Evolutionary conservation across 2,329 filamentous ascomycete genomes (phyloP).

Genomic region (Dissoconium aciculare): DNA sequence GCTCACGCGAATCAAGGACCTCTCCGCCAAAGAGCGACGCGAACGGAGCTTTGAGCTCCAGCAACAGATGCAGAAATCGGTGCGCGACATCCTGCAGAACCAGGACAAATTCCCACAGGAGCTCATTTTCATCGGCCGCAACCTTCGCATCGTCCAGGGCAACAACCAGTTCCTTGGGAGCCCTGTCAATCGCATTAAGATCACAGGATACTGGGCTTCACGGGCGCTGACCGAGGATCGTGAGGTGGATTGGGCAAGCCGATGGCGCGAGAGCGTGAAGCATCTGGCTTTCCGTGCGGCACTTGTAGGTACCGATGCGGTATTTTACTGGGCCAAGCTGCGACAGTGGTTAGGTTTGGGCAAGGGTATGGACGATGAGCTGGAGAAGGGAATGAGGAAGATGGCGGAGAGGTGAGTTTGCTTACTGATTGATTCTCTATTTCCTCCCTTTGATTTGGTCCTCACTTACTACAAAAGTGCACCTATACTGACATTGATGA

Average conservation of each 20-base stretch:
- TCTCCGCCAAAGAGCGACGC: conserved; percentile 42
- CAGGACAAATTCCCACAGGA: conserved; percentile 82
- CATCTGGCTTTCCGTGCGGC: conserved; percentile 75
- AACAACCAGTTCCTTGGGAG: conserved; percentile 85
- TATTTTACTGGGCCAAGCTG: conserved; percentile 69
- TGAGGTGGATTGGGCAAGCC: conserved; percentile 46
- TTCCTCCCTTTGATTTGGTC: too few relatives aligned
- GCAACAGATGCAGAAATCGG: conserved; percentile 51
- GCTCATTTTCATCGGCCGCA: conserved; percentile 80
- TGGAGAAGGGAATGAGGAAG: conserved; percentile 72
- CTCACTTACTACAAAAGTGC: background rate
- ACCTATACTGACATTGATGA: conserved; percentile 6
- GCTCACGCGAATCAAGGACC: conserved; percentile 32
- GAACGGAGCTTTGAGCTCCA: conserved; percentile 65
- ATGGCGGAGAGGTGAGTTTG: conserved; percentile 50
- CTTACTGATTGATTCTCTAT: background rate
- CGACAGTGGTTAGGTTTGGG: conserved; percentile 63
- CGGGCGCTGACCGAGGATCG: conserved; percentile 64
- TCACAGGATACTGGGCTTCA: conserved; percentile 81
- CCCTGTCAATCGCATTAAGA: conserved; percentile 82
- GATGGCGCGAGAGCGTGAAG: conserved; percentile 53
- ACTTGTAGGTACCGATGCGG: conserved; percentile 58
- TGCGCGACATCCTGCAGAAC: conserved; percentile 69
- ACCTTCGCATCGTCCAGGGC: conserved; percentile 82
- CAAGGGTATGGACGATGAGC: conserved; percentile 82